These are phyloP conservation scores for Mycosphaerella sp. DNA, from an alignment of 2,329 filamentous ascomycete species.

Conservation along the genomic window DNA sequence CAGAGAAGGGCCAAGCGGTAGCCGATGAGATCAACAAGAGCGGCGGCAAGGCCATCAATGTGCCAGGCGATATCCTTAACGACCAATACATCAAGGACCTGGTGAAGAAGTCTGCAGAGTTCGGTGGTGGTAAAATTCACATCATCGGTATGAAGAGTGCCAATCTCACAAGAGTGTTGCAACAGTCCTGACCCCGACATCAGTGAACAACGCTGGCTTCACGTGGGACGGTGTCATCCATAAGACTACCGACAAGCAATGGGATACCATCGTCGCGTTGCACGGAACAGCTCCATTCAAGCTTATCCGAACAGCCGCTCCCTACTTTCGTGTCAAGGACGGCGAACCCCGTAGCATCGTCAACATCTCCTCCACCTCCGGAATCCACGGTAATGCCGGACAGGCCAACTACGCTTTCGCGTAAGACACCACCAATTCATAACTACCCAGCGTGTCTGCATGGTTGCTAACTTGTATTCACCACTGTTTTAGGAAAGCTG, in stretches of 20 bases:
- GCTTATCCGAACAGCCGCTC: conserved; percentile 70
- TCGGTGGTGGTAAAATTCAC: conserved; percentile 81
- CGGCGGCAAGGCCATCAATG: conserved; percentile 63
- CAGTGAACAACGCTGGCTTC: conserved; percentile 82
- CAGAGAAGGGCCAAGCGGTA: conserved; percentile 44
- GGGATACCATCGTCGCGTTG: conserved; percentile 78
- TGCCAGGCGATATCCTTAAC: conserved; percentile 71
- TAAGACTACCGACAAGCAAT: conserved; percentile 88
- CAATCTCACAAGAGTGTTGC: too few relatives aligned
- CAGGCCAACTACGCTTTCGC: conserved; percentile 83
- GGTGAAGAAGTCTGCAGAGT: conserved; percentile 69
- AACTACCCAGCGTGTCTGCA: neutral
- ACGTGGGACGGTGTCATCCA: conserved; percentile 92
- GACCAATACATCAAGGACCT: conserved; percentile 63
- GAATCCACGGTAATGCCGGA: conserved; percentile 81
- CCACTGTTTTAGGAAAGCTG: conserved; percentile 54
- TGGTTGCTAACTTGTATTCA: neutral
- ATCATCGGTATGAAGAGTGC: conserved; percentile 49
- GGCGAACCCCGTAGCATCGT: conserved; percentile 71
- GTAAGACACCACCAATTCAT: neutral
- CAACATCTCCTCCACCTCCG: conserved; percentile 77
- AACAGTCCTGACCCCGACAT: too few relatives aligned
- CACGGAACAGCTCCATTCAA: conserved; percentile 84
- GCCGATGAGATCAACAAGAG: conserved; percentile 62
- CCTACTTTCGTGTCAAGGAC: conserved; percentile 83